A percentile compares a stretch with the other conserved stretches of the same genome.
Conservation (phyloP, 371 early-diverging fungal species). For the Capniomyces stellatus region DNA sequence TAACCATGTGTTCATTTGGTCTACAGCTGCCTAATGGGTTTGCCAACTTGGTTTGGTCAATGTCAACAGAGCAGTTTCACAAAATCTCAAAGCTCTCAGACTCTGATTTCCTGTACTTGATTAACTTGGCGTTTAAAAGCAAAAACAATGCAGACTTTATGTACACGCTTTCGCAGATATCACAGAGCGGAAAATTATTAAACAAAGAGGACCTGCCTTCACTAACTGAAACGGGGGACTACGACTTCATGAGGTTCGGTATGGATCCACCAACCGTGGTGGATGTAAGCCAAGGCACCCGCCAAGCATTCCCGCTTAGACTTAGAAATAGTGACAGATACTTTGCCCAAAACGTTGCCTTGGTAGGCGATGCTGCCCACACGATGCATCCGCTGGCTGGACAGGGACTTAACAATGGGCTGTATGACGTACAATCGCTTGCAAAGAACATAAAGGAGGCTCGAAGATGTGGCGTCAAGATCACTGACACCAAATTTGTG, state of each 20-base stretch:
- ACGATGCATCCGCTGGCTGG: slow-evolving; percentile 91
- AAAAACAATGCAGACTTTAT: slow-evolving; percentile 44
- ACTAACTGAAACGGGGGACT: not conserved
- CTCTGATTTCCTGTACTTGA: slow-evolving; percentile 39
- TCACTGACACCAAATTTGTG: slow-evolving; percentile 29
- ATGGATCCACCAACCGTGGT: slow-evolving; percentile 40
- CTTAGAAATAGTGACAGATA: slow-evolving; percentile 61
- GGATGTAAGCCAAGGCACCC: slow-evolving; percentile 39
- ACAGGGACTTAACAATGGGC: slow-evolving; percentile 86
- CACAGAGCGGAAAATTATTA: not conserved
- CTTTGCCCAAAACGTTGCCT: slow-evolving; percentile 55
- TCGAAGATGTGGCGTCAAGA: slow-evolving; percentile 51
- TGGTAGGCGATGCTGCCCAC: slow-evolving; percentile 93
- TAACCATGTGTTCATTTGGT: not conserved
- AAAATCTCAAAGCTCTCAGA: slow-evolving; percentile 39
- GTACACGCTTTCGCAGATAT: slow-evolving; percentile 27
- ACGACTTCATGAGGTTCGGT: not conserved
- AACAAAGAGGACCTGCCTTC: too few species aligned
- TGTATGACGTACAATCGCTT: slow-evolving; percentile 65
- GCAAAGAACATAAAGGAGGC: slow-evolving; percentile 40
- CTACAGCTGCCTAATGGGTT: slow-evolving; percentile 19
- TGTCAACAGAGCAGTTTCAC: slow-evolving; percentile 39
- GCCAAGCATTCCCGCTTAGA: slow-evolving; percentile 71
- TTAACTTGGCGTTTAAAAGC: slow-evolving; percentile 68
- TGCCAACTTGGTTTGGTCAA: slow-evolving; percentile 86